These are phyloP conservation scores for Penicillium steckii DNA, from an alignment of 495 filamentous ascomycete genomes.

Conservation along the genomic window DNA sequence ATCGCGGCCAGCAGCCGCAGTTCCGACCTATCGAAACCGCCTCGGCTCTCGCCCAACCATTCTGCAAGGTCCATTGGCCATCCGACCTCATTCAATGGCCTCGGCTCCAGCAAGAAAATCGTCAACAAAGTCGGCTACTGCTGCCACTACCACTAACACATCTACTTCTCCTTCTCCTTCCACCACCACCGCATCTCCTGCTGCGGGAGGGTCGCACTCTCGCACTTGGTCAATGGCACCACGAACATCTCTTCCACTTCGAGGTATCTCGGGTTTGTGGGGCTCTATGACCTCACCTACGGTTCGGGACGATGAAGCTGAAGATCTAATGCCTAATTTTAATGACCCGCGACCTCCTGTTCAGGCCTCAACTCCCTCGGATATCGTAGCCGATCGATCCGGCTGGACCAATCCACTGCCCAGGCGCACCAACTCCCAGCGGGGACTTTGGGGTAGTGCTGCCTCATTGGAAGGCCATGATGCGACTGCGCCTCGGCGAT, in stretches of 20 bases:
- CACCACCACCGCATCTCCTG: background rate
- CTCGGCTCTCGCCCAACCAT: constrained; percentile 24
- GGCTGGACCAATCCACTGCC: constrained; percentile 29
- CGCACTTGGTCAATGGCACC: constrained; percentile 25
- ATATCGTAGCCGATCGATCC: constrained; percentile 7
- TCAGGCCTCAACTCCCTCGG: constrained; percentile 15
- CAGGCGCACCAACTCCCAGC: constrained; percentile 36
- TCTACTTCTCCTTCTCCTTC: background rate
- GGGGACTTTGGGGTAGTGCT: constrained; percentile 45
- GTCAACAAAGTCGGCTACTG: background rate
- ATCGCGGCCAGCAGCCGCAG: constrained; percentile 20
- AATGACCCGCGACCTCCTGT: constrained; percentile 21
- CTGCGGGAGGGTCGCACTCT: constrained; percentile 10
- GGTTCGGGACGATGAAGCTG: constrained; percentile 19
- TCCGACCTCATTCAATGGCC: constrained; percentile 14
- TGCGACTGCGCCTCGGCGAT: constrained; percentile 33
- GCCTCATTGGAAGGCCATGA: constrained; percentile 35
- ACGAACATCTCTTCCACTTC: constrained; percentile 23
- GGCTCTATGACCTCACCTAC: constrained; percentile 24
- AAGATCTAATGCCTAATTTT: constrained; percentile 40
- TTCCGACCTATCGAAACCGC: constrained; percentile 33
- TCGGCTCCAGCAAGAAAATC: too few relatives aligned
- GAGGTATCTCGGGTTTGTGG: constrained; percentile 34
- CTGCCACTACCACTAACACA: background rate
- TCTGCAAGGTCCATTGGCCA: constrained; percentile 24